Base-by-base conservation (phyloP, 768 basidiomycete species). In the Ramaria sp. region DNA sequence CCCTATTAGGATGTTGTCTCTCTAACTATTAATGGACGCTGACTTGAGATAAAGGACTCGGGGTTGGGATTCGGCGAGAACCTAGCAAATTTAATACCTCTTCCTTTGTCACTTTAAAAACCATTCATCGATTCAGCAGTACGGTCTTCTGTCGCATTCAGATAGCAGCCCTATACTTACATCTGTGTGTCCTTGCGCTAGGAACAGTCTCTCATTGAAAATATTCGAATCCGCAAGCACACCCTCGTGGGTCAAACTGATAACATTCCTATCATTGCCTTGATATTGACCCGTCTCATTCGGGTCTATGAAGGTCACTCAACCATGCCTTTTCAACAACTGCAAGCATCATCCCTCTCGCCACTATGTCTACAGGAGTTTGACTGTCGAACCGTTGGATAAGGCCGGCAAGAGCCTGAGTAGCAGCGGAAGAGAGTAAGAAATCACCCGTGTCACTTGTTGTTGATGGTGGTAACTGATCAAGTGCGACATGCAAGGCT, bases 401-500 rank as follows among this genome's bases (percentile, higher is more conserved):
- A 44, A 55, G 43, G 36, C 42, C 41, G 16, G 42, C 42, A 4
- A 55, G 44, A 5, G 30, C 24, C 20, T 48, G 34, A 34, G 32
- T 25, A 30, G 53, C 53, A 7, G 28, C 16, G 10, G 30, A 44
- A 20, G 43, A 30, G 20, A 55, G 44, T 34, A 47, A 7, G 15
- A 25, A 45, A 27, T 20, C 25, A 36, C 16, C 44, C 12, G 25
- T 37, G 4, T 47, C 43, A 18, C 27, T 10, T 28, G 32, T 18
- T 28, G 18, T 36, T 18, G 32, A 7, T 22, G 42, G 20, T 16
- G 53, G 53, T 12, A 55, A 37, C 18, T 24, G 34, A 24, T 55
- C 53, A 27, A 55, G 30, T 20, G 53, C 56, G 52, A 67, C 56
- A 56, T 75, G 73, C 28, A 78, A 63, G 44, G 71, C 57, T 37